Evolutionary conservation across 768 basidiomycete species (phyloP), one percentile per base, ranked within the genome.

Genomic region (Tylopilus vinaceipallidus): DNA sequence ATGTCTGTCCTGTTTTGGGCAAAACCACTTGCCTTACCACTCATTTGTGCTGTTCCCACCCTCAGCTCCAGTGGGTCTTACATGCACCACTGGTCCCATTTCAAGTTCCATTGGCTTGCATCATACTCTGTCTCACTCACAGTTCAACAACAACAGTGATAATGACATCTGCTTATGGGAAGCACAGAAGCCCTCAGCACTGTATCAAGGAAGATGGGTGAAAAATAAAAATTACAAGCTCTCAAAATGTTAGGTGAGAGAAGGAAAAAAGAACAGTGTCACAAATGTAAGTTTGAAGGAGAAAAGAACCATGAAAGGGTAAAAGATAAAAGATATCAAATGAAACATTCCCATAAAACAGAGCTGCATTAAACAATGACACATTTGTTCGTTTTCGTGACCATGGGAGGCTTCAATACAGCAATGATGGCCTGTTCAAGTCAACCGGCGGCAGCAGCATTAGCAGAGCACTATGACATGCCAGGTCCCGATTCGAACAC

Each of bases 381-480:
- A 81, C 95, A 98, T 70, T 80, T 85, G 60, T 63, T 73, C 73
- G 68, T 82, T 77, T 79, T 84, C 76, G 84, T 97, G 68, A 91
- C 79, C 56, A 95, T 86, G 59, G 97, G 97, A 43, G 97, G 97
- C 69, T 99, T 95, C 55, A 98, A 83, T 11, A 95, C 97, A 62
- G 95, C 95, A 52, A 98, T 97, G 64, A 99, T 98, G 47, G 97
- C 97, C 94, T 67, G n/a, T n/a, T n/a, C n/a, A n/a, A n/a, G 34
- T 52, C 2, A 20, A 2, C 36, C 51, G 6, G n/a, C n/a, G 26
- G 52, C 23, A 42, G 20, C 45, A 37, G 24, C n/a, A 22, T 63
- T 50, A 59, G 34, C 42, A 54, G 27, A 29, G 9, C 5, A n/a
- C n/a, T 27, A 37, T 49, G 13, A 41, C 23, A 26, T 26, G 29